A percentile compares a stretch with the other conserved stretches of the same genome.
Conservation (phyloP, 306 rosid genomes). For the Sechiopsis laciniata region DNA sequence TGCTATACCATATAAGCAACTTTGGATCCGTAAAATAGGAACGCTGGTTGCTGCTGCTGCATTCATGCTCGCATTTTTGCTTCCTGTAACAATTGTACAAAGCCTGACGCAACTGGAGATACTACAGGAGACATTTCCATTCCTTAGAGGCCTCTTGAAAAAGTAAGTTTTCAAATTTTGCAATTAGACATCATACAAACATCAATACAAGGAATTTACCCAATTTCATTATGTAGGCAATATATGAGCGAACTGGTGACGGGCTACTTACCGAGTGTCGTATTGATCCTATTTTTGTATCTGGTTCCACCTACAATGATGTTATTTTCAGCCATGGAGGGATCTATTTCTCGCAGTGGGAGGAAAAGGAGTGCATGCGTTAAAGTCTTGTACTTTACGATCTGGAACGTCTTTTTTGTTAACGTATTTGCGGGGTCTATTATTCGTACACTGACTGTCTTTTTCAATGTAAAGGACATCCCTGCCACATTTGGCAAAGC, state of each 20-base stretch:
- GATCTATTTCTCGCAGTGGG: conserved; percentile 74
- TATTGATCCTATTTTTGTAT: conserved; percentile 58
- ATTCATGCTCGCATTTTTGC: conserved; percentile 66
- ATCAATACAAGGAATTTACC: not conserved
- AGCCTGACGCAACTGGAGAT: conserved; percentile 73
- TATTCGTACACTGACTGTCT: conserved; percentile 51
- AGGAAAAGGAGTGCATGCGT: conserved; percentile 84
- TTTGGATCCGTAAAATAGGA: conserved; percentile 84
- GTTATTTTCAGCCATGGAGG: conserved; percentile 70
- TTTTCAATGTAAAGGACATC: conserved; percentile 61
- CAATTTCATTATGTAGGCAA: conserved; percentile 42
- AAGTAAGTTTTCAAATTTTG: conserved; percentile 37
- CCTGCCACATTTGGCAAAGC: conserved; percentile 77
- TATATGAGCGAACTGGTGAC: conserved; percentile 58
- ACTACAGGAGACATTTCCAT: conserved; percentile 64
- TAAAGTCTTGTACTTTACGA: conserved; percentile 78
- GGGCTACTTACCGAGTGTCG: conserved; percentile 90
- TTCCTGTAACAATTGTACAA: conserved; percentile 79
- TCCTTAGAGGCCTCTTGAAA: conserved; percentile 50
- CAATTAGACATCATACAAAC: not conserved
- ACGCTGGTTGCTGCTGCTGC: conserved; percentile 52
- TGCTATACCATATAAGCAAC: conserved; percentile 75
- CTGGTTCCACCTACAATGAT: conserved; percentile 77
- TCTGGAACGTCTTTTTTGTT: conserved; percentile 93
- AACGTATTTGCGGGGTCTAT: conserved; percentile 78